Evolutionary conservation across 1,284 basidiomycete genomes (phyloP), one percentile per base, ranked within the genome.

Genomic region (Cryptococcus floricola): DNA sequence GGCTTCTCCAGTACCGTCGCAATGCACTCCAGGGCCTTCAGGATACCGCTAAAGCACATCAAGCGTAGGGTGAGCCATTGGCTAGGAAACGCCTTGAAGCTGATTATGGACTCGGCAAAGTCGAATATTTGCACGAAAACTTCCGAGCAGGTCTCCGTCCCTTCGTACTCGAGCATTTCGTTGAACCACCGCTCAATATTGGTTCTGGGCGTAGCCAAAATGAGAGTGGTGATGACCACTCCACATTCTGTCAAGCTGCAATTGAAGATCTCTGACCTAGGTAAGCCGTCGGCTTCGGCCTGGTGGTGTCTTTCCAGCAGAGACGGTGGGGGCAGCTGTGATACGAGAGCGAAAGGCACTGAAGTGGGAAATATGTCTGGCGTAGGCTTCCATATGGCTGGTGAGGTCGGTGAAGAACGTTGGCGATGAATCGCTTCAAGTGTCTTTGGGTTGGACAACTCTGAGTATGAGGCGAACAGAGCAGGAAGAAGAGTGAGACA

Each of bases 61-160:
- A 96, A 86, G 63, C 90, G 91, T 65, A 95, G 84, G 61, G 95
- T 97, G 60, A 98, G 81, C 95, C 95, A 98, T 46, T 86, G 87
- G 61, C 81, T 83, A 0, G 94, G 92, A 81, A 91, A 97, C 0
- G 93, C 89, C 46, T 94, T 87, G 67, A 91, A 89, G 60, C 86
- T 82, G 58, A 98, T 78, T 53, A 97, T 88, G 7, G 91, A 94
- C 2, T 81, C 82, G 3, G 86, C 85, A 25, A 93, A 87, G 53
- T 83, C 85, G 81, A 96, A 96, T 61, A 92, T 85, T 56, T 87
- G 84, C 10, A 82, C 82, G 18, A 98, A 79, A 16, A 93, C 81
- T 5, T 78, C 71, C 9, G 87, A 82, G 53, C 91, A 86, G 53
- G 88, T 84, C n/a, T 88, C 87, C 28, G 81, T 81, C 1, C 92